phyloP scores from a whole-genome alignment of 805 yeast genomes.

The Komagataella phaffii region DNA sequence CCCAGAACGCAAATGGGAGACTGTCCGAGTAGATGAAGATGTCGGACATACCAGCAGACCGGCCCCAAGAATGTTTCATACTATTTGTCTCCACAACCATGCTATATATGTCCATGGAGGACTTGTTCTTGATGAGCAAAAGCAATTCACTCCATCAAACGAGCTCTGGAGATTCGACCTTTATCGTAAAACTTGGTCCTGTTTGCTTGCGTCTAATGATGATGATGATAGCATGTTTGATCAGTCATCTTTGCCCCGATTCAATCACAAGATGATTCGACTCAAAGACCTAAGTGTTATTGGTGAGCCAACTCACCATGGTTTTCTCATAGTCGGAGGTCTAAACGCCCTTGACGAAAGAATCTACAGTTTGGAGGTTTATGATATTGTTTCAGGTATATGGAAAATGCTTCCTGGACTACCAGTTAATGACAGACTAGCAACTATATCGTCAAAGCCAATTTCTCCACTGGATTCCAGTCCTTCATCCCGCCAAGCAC shows the following conservation, averaged over 20 bases:
- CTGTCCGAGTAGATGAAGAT: constrained; percentile 17
- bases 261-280: constrained; percentile 35
- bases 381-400: constrained; percentile 26
- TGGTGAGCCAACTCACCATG: constrained; percentile 26
- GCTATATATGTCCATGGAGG: constrained; percentile 58
- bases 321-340: constrained; percentile 44
- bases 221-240: constrained; percentile 15
- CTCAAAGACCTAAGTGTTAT: constrained; percentile 23
- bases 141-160: constrained; percentile 31
- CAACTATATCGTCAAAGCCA: background rate
- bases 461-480: background rate
- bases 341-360: constrained; percentile 20
- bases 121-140: constrained; percentile 24
- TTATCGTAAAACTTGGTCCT: constrained; percentile 36
- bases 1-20: constrained; percentile 44
- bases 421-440: background rate
- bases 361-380: constrained; percentile 23
- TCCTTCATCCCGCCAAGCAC: background rate
- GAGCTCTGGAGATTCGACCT: constrained; percentile 63
- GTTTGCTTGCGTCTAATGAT: constrained; percentile 25
- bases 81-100: constrained; percentile 35
- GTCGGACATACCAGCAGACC: constrained; percentile 14
- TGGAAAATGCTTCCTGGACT: constrained; percentile 5
- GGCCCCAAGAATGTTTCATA: constrained; percentile 43
- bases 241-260: constrained; percentile 23